Evolutionary conservation across 305 asterid species (phyloP).

Genomic region (Solanum aculeatissimum): DNA sequence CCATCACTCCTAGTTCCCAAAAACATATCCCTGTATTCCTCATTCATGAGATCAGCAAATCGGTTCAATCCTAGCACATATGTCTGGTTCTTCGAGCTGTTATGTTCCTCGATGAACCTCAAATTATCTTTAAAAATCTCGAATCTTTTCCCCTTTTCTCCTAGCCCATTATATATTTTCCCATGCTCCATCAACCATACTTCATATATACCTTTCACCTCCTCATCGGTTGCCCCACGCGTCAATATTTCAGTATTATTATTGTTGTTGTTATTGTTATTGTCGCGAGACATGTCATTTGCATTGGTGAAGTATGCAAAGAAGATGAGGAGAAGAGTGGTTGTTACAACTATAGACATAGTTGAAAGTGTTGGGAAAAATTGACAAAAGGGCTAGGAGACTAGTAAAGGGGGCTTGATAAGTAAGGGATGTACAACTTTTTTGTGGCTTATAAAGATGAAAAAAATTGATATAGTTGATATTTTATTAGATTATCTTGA

Average conservation of each 20-base stretch:
- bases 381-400: background rate
- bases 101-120: constrained; percentile 62
- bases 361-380: background rate
- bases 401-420: background rate
- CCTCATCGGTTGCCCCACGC: constrained; percentile 17
- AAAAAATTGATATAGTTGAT: background rate
- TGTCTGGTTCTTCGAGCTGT: constrained; percentile 22
- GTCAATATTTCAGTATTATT: background rate
- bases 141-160: constrained; percentile 61
- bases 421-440: background rate
- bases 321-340: background rate
- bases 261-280: background rate
- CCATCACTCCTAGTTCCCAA: constrained; percentile 41
- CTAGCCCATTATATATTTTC: constrained; percentile 54
- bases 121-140: constrained; percentile 69
- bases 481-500: background rate
- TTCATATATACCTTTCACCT: constrained; percentile 44
- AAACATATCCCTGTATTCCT: constrained; percentile 51
- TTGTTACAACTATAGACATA: background rate
- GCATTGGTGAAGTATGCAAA: background rate
- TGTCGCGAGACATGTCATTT: constrained; percentile 8
- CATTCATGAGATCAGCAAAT: constrained; percentile 69
- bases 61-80: constrained; percentile 71
- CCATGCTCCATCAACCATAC: constrained; percentile 71
- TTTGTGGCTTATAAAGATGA: background rate